A percentile compares a stretch with the other conserved stretches of the same genome.
phyloP scores from a whole-genome alignment of 2,329 filamentous ascomycete species.

The Claviceps arundinis region DNA sequence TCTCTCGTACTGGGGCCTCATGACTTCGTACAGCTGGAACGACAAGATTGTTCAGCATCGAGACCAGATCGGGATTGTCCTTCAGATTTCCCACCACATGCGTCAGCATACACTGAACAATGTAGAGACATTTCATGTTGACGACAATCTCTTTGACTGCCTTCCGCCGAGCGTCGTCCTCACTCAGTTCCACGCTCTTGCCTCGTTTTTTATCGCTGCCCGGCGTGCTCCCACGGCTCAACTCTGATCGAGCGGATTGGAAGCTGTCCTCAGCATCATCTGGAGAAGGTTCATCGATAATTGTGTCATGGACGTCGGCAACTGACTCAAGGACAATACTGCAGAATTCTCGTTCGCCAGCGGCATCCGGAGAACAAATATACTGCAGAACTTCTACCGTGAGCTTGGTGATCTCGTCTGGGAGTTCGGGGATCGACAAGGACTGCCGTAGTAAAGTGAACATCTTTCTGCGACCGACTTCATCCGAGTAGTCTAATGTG shows the following conservation, averaged over 20 bases:
- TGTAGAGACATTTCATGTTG: slow-evolving; percentile 96
- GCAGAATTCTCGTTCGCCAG: slow-evolving; percentile 71
- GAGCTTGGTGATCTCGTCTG: slow-evolving; percentile 85
- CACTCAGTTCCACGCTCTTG: slow-evolving; percentile 33
- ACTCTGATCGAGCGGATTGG: slow-evolving; percentile 79
- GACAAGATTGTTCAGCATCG: slow-evolving; percentile 95
- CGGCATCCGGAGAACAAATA: slow-evolving; percentile 63
- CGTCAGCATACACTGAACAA: slow-evolving; percentile 93
- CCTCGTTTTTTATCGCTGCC: slow-evolving; percentile 31
- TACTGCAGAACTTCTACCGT: slow-evolving; percentile 68
- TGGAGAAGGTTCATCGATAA: slow-evolving; percentile 54
- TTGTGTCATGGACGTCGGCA: slow-evolving; percentile 90
- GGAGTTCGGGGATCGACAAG: slow-evolving; percentile 72
- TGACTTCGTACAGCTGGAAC: slow-evolving; percentile 90
- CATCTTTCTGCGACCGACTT: slow-evolving; percentile 91
- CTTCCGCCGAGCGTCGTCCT: slow-evolving; percentile 58
- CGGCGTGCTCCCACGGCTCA: slow-evolving; percentile 52
- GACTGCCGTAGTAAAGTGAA: slow-evolving; percentile 79
- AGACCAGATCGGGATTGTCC: slow-evolving; percentile 79
- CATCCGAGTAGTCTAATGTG: slow-evolving; percentile 93
- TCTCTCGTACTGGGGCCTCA: slow-evolving; percentile 82
- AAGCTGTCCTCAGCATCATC: slow-evolving; percentile 60
- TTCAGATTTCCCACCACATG: slow-evolving; percentile 83
- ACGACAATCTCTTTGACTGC: slow-evolving; percentile 85
- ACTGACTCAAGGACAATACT: slow-evolving; percentile 83